Evolutionary conservation across 306 rosid species (phyloP), one percentile per base, ranked within the genome.

Genomic region (Cercis canadensis): DNA sequence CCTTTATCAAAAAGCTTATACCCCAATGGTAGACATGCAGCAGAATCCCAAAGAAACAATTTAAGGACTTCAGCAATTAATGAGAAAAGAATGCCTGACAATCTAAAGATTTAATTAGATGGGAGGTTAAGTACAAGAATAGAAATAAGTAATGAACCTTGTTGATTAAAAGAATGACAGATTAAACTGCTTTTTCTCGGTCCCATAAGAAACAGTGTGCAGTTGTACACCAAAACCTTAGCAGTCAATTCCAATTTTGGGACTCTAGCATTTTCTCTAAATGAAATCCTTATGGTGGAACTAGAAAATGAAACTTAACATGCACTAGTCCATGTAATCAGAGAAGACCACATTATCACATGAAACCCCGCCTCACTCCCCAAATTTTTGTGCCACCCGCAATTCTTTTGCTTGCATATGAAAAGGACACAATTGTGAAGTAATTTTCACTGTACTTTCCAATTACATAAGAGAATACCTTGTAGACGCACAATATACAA

Each of bases 401-500:
- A 51, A 69, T 36, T 63, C 56, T 11, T 69, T 17, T 69, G 52
- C 64, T 49, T 37, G 21, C 51, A 32, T 36, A 64, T 47, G 46
- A 58, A 64, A 53, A 52, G 21, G 19, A 64, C 53, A 78, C 54
- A 64, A 76, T 9, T 33, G 52, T 65, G 19, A n/a, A 73, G 36
- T 15, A 69, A 64, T 39, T 5, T 33, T 60, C 47, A 65, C 43
- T 50, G 44, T 54, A 69, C 54, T 70, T 65, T 49, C 44, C 57
- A 51, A 66, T 17, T 39, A 69, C 52, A 72, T 10, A 7, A 82
- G 56, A 75, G 39, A 78, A 63, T 84, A 94, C 97, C 97, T 94
- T 32, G 97, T 94, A 33, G 98, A 94, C 74, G 98, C 98, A 77
- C 97, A 88, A 87, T 90, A 94, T 72, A 94, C 98, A 65, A 94